Evolutionary conservation across 2,329 filamentous ascomycete genomes (phyloP), one percentile per base, ranked within the genome.

Genomic region (Penicillium capsulatum): DNA sequence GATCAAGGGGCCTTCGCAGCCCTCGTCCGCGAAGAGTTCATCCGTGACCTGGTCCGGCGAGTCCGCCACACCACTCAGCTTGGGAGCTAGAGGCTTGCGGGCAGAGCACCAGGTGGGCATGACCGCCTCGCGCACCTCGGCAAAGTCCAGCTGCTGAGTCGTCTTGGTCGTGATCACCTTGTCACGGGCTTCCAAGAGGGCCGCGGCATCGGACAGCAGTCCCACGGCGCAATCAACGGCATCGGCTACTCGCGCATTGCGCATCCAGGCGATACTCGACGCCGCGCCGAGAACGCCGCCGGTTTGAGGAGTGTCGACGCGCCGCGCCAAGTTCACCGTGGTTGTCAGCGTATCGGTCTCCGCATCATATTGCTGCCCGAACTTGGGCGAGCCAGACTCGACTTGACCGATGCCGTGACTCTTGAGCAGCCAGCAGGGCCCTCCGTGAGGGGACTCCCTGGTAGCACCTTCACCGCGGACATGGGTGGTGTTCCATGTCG

Each of bases 21-120:
- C 10, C 30, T 46, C 39, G 9, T 15, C 11, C 2, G 32, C 30
- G 20, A 46, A 34, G 4, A 46, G 24, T 3, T 42, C 19, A 13
- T 36, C 36, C 3, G 24, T 34, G 11, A 28, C 35, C 19, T 34
- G 13, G 13, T 46, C 43, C 2, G 36, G 17, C 7, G 43, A 42
- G 29, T 42, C 32, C 2, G 43, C 43, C 17, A 46, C 39, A 15
- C 43, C 43, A 22, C 43, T 46, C 36, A 46, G 36, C 36, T 46
- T 46, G 1, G 43, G 29, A 19, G 43, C 17, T 7, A 46, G 17
- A 5, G 39, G 43, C 36, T 46, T 46, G 19, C 43, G 43, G 24
- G 36, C 43, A 22, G 19, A 30, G 13, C 28, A 22, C 43, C 39
- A 45, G 3, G 29, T 11, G 2, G 44, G 44, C 19, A 38, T 3